Evolutionary conservation across 2,329 filamentous ascomycete genomes (phyloP).

Genomic region (Samsoniella hepiali): DNA sequence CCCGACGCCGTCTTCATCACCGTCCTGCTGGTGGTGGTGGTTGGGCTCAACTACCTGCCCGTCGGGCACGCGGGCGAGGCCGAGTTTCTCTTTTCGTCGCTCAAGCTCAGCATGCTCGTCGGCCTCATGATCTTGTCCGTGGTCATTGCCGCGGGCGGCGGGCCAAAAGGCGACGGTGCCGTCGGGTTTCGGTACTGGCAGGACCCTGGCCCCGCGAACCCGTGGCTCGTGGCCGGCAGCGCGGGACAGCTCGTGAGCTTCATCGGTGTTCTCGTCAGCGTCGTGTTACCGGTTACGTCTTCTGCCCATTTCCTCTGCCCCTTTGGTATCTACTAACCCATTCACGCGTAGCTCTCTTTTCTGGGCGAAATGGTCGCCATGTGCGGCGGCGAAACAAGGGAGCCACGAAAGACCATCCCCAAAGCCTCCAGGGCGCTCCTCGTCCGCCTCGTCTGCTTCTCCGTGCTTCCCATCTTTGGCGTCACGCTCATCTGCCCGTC

Average conservation of each 20-base stretch:
- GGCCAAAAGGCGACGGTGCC: neutral
- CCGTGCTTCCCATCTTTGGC: slow-evolving; percentile 44
- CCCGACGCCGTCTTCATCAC: slow-evolving; percentile 1
- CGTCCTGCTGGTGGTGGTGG: neutral
- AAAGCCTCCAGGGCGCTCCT: slow-evolving; percentile 7
- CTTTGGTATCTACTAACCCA: neutral
- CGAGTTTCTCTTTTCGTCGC: neutral
- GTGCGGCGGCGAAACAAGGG: slow-evolving; percentile 7
- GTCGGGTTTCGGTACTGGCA: slow-evolving; percentile 9
- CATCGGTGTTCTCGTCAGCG: neutral
- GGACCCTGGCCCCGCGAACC: neutral
- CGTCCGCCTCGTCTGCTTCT: slow-evolving; percentile 8
- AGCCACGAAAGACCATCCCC: slow-evolving; percentile 6
- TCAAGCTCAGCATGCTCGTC: slow-evolving; percentile 1
- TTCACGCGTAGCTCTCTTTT: slow-evolving; percentile 1
- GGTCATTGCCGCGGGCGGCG: neutral
- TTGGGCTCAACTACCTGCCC: slow-evolving; percentile 1
- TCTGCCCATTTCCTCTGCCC: no score
- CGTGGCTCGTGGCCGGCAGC: neutral
- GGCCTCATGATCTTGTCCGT: neutral
- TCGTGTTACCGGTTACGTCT: neutral
- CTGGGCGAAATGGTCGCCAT: slow-evolving; percentile 10
- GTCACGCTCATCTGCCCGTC: slow-evolving; percentile 35
- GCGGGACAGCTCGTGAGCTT: neutral
- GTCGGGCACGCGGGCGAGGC: slow-evolving; percentile 10